Evolutionary conservation across 768 basidiomycete species (phyloP), one percentile per base, ranked within the genome.

Genomic region (Boletus rubroflammeus): DNA sequence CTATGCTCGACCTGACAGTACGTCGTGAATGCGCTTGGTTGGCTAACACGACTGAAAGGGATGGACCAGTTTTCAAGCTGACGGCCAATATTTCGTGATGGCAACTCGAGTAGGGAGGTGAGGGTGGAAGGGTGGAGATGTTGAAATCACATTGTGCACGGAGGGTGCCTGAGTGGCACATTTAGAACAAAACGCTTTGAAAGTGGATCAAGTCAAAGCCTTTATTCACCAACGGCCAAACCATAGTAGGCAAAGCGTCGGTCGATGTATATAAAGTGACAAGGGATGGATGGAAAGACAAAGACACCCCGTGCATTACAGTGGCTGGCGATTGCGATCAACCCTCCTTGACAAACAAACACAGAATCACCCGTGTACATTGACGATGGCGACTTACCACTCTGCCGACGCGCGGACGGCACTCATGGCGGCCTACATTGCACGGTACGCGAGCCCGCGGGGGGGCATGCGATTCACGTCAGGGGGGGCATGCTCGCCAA

Each of bases 1-100:
- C 64, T 86, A 86, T 63, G 77, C 82, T 0, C 65, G 85, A 51
- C 73, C 77, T 21, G 83, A 84, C 65, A 64, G 83, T 84, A 61
- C 50, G 81, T 64, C 25, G 29, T 29, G 32, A 11, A 42, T 36
- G 32, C 13, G 17, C 25, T 42, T 0, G n/a, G 13, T 48, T 45
- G 54, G 1, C 38, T 11, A 14, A 32, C 34, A n/a, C 4, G 40
- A 47, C 58, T 68, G 47, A 58, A 41, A 19, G 19, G 28, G 26
- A 31, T n/a, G 23, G n/a, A 26, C 11, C 45, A 71, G 69, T 71
- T 15, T 72, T 71, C 50, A 69, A 55, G 47, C 48, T 72, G 47
- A 62, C 53, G 23, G 42, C 47, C 21, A 57, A 54, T 13, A 32
- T 46, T 26, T 35, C 39, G 25, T 51, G 40, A 57, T 34, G n/a